Base-by-base conservation (phyloP, 495 filamentous ascomycete genomes). In the Annulohypoxylon bovei region DNA sequence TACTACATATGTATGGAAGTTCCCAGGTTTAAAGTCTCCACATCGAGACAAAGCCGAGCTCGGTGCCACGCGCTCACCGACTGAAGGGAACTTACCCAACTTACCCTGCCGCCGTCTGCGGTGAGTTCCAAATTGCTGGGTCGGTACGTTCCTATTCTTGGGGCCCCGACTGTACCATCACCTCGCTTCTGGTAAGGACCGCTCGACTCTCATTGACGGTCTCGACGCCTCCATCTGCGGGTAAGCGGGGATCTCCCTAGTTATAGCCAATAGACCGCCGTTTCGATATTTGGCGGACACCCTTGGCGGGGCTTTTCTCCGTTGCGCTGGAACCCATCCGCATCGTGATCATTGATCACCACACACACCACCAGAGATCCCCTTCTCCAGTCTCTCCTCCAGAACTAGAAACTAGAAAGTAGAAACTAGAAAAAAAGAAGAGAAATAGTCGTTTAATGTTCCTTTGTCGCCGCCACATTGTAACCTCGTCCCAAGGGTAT, bases 61-160 rank as follows among this genome's bases (percentile, higher is more conserved):
- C 62, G 44, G 63, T 56, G 50, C 53, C 57, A 49, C 54, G 14
- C 22, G 18, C 57, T 71, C 61, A 71, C 68, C 68, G 68, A 67
- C 68, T 62, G 46, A 62, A 62, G 37, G 44, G 60, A 33, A 32
- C 49, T 27, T 12, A 49, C 46, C 46, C 46, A 27, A 9, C 46
- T 32, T 30, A 28, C 49, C 49, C 49, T 53, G 49, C 49, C 64
- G 54, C 70, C 55, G 63, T 49, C 55, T 57, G 64, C 70, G 64
- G 63, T 68, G 59, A 65, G 70, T 68, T 68, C 70, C 70, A 72
- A 72, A 67, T 72, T 72, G 70, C 70, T 68, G 70, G 70, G 70
- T 68, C 70, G 60, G 70, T 65, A 56, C 64, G 64, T 64, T 72
- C 70, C 70, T 68, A 54, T 68, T 68, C 60, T 68, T 68, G 70